These are phyloP conservation scores for Rhizopus sp. DNA, from an alignment of 371 early-diverging fungal genomes.

Conservation along the genomic window DNA sequence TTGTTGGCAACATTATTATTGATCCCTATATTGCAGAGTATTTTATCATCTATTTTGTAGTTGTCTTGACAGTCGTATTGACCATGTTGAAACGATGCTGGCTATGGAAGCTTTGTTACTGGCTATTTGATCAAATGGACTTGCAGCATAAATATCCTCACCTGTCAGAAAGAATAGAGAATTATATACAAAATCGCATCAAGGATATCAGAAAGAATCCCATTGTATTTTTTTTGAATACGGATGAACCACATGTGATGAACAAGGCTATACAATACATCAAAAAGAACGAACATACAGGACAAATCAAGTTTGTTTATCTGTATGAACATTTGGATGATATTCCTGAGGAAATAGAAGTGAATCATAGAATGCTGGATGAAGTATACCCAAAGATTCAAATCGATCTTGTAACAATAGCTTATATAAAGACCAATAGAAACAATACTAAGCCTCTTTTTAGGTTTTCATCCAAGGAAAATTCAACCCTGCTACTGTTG, in stretches of 20 bases:
- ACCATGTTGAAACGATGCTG: slow-evolving; percentile 47
- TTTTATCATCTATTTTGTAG: slow-evolving; percentile 52
- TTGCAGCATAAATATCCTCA: slow-evolving; percentile 18
- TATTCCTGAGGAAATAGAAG: slow-evolving; percentile 46
- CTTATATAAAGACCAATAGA: neutral
- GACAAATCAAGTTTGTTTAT: slow-evolving; percentile 52
- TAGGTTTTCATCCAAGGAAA: slow-evolving; percentile 47
- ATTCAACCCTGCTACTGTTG: slow-evolving; percentile 49
- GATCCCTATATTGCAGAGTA: slow-evolving; percentile 49
- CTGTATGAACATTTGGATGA: slow-evolving; percentile 34
- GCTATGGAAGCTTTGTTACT: slow-evolving; percentile 43
- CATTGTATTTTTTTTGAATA: slow-evolving; percentile 56
- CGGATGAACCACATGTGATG: slow-evolving; percentile 58
- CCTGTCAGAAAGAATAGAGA: slow-evolving; percentile 24
- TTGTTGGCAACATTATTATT: slow-evolving; percentile 55
- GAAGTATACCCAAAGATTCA: slow-evolving; percentile 55
- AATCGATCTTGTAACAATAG: slow-evolving; percentile 42
- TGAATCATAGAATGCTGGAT: slow-evolving; percentile 48
- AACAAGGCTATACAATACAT: slow-evolving; percentile 62
- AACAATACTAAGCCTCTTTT: neutral
- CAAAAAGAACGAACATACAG: slow-evolving; percentile 47
- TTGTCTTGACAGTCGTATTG: slow-evolving; percentile 38
- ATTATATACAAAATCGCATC: slow-evolving; percentile 33
- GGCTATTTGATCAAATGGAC: slow-evolving; percentile 32
- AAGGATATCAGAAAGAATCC: slow-evolving; percentile 41